Conservation (phyloP, 345 rosid species). For the Turritis glabra region DNA sequence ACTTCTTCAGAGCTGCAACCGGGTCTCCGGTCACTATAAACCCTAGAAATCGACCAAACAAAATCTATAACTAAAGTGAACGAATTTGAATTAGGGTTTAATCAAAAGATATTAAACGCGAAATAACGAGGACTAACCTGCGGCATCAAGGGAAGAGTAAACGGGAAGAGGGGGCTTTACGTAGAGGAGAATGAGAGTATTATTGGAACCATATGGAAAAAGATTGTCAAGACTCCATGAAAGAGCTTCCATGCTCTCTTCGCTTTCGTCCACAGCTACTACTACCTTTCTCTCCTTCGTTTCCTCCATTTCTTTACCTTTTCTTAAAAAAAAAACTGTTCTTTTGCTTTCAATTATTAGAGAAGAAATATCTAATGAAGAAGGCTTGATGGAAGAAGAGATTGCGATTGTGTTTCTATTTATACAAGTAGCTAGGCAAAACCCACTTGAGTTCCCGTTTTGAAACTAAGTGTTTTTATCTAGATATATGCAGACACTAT, state of each 20-base stretch:
- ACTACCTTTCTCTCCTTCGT: conserved; percentile 51
- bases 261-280: conserved; percentile 89
- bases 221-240: conserved; percentile 76
- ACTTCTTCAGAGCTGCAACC: conserved; percentile 49
- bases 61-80: neutral
- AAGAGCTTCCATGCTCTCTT: conserved; percentile 91
- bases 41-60: conserved; percentile 43
- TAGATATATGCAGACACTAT: neutral
- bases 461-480: conserved; percentile 12
- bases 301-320: conserved; percentile 27
- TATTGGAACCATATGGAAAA: conserved; percentile 41
- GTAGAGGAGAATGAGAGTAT: conserved; percentile 67
- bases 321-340: neutral
- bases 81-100: neutral
- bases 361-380: conserved; percentile 28
- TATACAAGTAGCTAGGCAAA: conserved; percentile 26
- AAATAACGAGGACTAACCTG: conserved; percentile 44
- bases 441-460: conserved; percentile 17
- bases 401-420: conserved; percentile 11
- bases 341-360: neutral
- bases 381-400: neutral
- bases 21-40: conserved; percentile 57
- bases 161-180: conserved; percentile 78
- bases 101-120: neutral
- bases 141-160: conserved; percentile 62